phyloP scores from a whole-genome alignment of 2,329 filamentous ascomycete genomes.

The Myriosclerotinia duriaeana region DNA sequence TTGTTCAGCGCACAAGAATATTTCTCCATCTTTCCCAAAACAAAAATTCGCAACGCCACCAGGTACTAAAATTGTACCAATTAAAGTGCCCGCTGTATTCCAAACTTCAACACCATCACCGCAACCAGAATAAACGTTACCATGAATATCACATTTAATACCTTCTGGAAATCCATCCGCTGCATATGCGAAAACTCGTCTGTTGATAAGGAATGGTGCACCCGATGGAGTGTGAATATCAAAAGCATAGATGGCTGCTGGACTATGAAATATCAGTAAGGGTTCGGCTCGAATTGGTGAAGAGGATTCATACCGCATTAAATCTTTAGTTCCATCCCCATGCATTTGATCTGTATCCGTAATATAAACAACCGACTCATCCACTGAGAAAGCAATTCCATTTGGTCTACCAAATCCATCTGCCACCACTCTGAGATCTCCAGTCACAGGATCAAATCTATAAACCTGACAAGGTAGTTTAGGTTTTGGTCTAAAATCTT shows the following conservation, averaged over 20 bases:
- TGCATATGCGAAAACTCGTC: constrained; percentile 54
- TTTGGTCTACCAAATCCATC: constrained; percentile 58
- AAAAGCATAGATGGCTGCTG: constrained; percentile 31
- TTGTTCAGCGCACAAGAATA: constrained; percentile 37
- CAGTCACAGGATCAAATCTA: constrained; percentile 51
- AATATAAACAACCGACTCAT: constrained; percentile 53
- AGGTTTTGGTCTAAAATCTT: constrained; percentile 56
- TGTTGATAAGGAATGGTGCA: constrained; percentile 32
- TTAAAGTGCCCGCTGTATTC: constrained; percentile 48
- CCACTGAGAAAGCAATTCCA: constrained; percentile 57
- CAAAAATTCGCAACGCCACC: constrained; percentile 38
- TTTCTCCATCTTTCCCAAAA: constrained; percentile 36
- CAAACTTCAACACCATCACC: constrained; percentile 57
- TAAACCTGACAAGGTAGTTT: constrained; percentile 60
- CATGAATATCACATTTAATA: constrained; percentile 52
- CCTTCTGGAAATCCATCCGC: constrained; percentile 59
- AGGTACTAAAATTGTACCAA: constrained; percentile 49
- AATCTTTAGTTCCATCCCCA: constrained; percentile 30
- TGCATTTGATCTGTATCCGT: constrained; percentile 53
- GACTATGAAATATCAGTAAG: constrained; percentile 1
- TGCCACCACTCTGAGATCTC: constrained; percentile 54
- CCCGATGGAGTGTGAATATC: constrained; percentile 28
- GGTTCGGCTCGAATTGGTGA: not conserved
- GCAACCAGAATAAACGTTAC: constrained; percentile 57
- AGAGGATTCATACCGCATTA: constrained; percentile 25